Conservation (phyloP, 1,284 basidiomycete genomes). For the Ustilago loliicola region DNA sequence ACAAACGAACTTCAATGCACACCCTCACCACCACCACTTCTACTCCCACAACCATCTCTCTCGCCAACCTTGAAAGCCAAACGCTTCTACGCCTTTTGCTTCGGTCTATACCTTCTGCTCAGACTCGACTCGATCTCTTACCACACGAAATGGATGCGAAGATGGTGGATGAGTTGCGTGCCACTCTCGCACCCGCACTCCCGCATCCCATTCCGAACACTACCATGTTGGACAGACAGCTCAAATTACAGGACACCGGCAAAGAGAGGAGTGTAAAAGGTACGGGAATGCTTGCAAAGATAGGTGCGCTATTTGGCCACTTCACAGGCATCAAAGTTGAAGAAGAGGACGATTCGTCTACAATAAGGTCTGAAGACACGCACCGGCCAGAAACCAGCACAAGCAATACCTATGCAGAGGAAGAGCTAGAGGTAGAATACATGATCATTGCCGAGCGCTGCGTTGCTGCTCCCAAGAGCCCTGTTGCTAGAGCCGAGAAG, state of each 20-base stretch:
- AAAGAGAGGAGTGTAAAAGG: neutral
- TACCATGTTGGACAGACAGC: neutral
- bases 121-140: slow-evolving; percentile 11
- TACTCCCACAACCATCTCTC: neutral
- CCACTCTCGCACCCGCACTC: neutral
- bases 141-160: neutral
- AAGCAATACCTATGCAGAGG: slow-evolving; percentile 9
- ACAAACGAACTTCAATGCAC: slow-evolving; percentile 1
- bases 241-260: neutral
- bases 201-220: neutral
- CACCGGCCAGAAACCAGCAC: neutral
- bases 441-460: slow-evolving; percentile 36
- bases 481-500: neutral
- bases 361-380: neutral
- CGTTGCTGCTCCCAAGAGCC: neutral
- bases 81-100: slow-evolving; percentile 20
- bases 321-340: slow-evolving; percentile 14
- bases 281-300: slow-evolving; percentile 1
- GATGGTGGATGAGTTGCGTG: slow-evolving; percentile 14
- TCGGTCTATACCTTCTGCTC: slow-evolving; percentile 20
- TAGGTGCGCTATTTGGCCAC: neutral
- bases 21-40: neutral
- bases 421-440: slow-evolving; percentile 35
- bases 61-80: slow-evolving; percentile 10
- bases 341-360: neutral